A percentile compares a stretch with the other conserved stretches of the same genome.
Evolutionary conservation across 805 yeast species (phyloP).

Genomic region (Wickerhamiella musiphila): DNA sequence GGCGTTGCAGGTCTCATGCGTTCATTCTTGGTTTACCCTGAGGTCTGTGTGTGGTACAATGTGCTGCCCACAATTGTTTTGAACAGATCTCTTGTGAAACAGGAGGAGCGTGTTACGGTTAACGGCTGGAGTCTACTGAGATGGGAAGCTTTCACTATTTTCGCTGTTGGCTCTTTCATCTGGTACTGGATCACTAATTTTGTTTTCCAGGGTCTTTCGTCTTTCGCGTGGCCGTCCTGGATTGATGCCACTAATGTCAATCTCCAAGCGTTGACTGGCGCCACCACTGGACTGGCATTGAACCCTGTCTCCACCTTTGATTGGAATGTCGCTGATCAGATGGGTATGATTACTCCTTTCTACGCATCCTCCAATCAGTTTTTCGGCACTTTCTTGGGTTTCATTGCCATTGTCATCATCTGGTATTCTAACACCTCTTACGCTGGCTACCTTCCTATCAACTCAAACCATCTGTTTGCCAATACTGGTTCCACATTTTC

Average conservation of each 20-base stretch:
- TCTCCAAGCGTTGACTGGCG: conserved; percentile 33
- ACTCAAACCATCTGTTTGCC: conserved; percentile 33
- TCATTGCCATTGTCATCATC: conserved; percentile 21
- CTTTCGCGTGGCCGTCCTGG: conserved; percentile 49
- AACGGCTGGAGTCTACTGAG: conserved; percentile 43
- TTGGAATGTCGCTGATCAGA: conserved; percentile 34
- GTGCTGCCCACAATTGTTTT: conserved; percentile 30
- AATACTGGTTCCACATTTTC: conserved; percentile 33
- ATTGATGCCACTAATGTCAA: conserved; percentile 29
- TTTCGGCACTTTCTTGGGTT: conserved; percentile 21
- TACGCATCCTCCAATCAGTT: conserved; percentile 20
- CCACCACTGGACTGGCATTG: conserved; percentile 30
- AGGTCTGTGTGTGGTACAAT: conserved; percentile 30
- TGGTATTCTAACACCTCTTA: conserved; percentile 28
- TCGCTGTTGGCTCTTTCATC: conserved; percentile 27
- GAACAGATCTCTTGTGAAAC: conserved; percentile 29
- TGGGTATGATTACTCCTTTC: conserved; percentile 38
- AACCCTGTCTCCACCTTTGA: conserved; percentile 34
- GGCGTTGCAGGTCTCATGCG: conserved; percentile 53
- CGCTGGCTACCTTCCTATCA: conserved; percentile 26
- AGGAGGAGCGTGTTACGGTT: conserved; percentile 26
- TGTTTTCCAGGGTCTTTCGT: conserved; percentile 40
- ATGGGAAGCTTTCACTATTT: conserved; percentile 29
- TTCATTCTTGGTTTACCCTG: conserved; percentile 38
- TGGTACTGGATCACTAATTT: conserved; percentile 56